These are phyloP conservation scores for Erigeron philadelphicus DNA, from an alignment of 140 eudicot species.

Conservation along the genomic window DNA sequence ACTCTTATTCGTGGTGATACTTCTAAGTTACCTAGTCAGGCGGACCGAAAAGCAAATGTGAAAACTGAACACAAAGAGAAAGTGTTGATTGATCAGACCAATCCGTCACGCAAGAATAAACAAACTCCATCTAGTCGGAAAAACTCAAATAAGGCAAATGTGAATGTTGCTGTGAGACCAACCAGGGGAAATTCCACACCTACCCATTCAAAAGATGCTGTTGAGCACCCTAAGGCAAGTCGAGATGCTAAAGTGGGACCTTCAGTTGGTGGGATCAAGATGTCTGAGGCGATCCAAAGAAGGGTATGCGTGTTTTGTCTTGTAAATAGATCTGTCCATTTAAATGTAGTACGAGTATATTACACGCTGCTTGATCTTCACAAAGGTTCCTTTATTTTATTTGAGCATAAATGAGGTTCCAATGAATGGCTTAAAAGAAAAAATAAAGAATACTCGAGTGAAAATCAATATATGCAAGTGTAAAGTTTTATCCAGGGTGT, in stretches of 20 bases:
- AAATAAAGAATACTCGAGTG: too few species aligned
- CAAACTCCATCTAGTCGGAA: slow-evolving; percentile 46
- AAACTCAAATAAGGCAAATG: slow-evolving; percentile 36
- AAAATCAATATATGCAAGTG: too few species aligned
- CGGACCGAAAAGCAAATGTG: slow-evolving; percentile 44
- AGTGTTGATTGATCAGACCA: slow-evolving; percentile 26
- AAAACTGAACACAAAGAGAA: slow-evolving; percentile 32
- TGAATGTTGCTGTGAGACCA: slow-evolving; percentile 45
- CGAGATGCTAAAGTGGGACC: slow-evolving; percentile 46
- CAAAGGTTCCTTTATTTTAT: too few species aligned
- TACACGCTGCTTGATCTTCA: too few species aligned
- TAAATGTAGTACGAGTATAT: too few species aligned
- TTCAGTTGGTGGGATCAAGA: slow-evolving; percentile 36
- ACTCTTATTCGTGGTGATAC: slow-evolving; percentile 42
- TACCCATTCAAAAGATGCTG: slow-evolving; percentile 37
- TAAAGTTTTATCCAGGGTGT: too few species aligned
- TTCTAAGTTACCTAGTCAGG: slow-evolving; percentile 49
- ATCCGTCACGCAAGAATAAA: slow-evolving; percentile 45
- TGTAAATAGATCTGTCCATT: too few species aligned
- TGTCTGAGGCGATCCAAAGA: slow-evolving; percentile 74
- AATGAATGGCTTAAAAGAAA: too few species aligned
- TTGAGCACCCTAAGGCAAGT: too few species aligned
- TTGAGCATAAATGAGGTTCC: too few species aligned
- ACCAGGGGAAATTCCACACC: slow-evolving; percentile 42
- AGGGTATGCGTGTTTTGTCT: slow-evolving; percentile 46